Percentiles rank a stretch among this genome's conserved stretches.
Conservation (phyloP, 2,329 filamentous ascomycete species). For the Ceratocystis alfenasii region DNA sequence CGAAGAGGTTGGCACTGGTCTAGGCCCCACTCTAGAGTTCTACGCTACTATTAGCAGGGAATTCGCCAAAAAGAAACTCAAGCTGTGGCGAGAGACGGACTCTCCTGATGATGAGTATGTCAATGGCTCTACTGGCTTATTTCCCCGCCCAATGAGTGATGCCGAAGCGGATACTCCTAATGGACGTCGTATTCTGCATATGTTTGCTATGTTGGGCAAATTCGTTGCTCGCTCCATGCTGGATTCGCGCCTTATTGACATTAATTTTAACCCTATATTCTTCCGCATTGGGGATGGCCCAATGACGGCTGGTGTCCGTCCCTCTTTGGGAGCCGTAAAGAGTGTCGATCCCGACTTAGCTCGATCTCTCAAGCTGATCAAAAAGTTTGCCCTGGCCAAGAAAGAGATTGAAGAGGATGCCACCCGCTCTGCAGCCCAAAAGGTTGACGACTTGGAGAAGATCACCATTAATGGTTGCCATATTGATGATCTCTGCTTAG, state of each 20-base stretch:
- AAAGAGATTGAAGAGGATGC: constrained; percentile 66
- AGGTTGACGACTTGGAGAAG: constrained; percentile 54
- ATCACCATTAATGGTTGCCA: constrained; percentile 63
- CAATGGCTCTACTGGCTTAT: constrained; percentile 71
- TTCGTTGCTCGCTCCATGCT: constrained; percentile 98
- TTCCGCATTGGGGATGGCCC: constrained; percentile 79
- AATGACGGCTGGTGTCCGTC: constrained; percentile 49
- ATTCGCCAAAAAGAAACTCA: constrained; percentile 93
- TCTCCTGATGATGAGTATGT: constrained; percentile 61
- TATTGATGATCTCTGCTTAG: constrained; percentile 78
- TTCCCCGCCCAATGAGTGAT: constrained; percentile 79
- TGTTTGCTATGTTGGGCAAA: constrained; percentile 90
- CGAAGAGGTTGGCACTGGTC: constrained; percentile 90
- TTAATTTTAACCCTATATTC: constrained; percentile 94
- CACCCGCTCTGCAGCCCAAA: constrained; percentile 53
- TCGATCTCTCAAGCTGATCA: constrained; percentile 72
- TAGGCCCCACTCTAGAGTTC: constrained; percentile 92
- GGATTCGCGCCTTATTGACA: constrained; percentile 92
- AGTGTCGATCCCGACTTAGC: constrained; percentile 78
- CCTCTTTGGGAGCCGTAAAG: constrained; percentile 80
- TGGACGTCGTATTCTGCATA: constrained; percentile 73
- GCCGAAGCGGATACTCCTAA: constrained; percentile 62
- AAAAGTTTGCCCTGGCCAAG: constrained; percentile 75
- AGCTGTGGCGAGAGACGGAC: constrained; percentile 90
- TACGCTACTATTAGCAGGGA: constrained; percentile 96